These are phyloP conservation scores for Polyplosphaeria fusca DNA, from an alignment of 495 filamentous ascomycete genomes.

Conservation along the genomic window DNA sequence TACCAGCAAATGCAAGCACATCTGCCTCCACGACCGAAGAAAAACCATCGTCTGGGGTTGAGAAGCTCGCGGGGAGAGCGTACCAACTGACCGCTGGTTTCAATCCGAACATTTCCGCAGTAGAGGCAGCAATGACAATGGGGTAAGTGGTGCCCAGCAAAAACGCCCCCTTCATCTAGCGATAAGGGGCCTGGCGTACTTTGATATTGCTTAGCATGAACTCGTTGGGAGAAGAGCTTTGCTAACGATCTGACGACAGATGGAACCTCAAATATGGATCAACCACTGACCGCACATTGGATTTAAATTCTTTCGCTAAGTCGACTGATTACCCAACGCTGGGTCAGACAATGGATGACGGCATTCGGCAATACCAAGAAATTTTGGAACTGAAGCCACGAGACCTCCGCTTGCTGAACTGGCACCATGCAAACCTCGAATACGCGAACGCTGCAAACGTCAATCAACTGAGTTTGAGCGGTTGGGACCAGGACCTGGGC, in stretches of 20 bases:
- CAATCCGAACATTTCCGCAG: conserved; percentile 46
- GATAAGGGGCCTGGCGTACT: too few species aligned
- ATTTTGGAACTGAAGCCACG: conserved; percentile 78
- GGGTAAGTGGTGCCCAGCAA: too few species aligned
- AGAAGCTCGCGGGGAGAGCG: conserved; percentile 46
- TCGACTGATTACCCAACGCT: conserved; percentile 65
- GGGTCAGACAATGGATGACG: conserved; percentile 84
- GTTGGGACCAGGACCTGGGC: conserved; percentile 95
- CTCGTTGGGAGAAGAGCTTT: too few species aligned
- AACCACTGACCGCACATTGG: conserved; percentile 62
- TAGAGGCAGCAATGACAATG: conserved; percentile 64
- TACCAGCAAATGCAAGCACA: conserved; percentile 39
- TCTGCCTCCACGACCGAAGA: conserved; percentile 34
- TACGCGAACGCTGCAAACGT: conserved; percentile 93
- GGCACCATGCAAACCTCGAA: conserved; percentile 97
- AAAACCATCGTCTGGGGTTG: conserved; percentile 39
- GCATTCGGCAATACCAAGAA: conserved; percentile 78
- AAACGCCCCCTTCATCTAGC: too few species aligned
- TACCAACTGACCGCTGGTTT: conserved; percentile 42
- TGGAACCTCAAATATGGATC: conserved; percentile 71
- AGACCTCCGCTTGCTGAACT: conserved; percentile 89
- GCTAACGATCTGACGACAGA: too few species aligned
- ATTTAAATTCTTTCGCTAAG: conserved; percentile 64
- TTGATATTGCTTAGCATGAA: too few species aligned
- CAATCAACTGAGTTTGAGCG: conserved; percentile 77